Evolutionary conservation across 1,139 yeast species (phyloP), one percentile per base, ranked within the genome.

Genomic region (Yamadazyma taylorii): DNA sequence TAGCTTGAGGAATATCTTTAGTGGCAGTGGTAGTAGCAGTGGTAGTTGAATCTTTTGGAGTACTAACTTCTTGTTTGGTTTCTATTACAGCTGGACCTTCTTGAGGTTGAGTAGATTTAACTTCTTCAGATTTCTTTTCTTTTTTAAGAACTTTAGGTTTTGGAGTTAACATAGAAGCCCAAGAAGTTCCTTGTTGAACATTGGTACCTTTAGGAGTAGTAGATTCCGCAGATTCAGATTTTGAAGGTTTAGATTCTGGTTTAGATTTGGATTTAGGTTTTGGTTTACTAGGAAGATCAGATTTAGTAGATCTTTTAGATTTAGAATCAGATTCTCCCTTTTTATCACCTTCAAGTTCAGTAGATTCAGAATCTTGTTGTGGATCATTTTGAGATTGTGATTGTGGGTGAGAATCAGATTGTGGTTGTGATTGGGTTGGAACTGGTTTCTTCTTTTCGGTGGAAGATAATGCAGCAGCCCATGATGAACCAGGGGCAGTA

Each of bases 121-220:
- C 40, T 27, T 27, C 30, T 16, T 33, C 42, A 34, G 35, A 37
- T 27, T 39, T 38, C 47, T 39, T 40, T 30, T 40, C 40, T 39
- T 48, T 41, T 30, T 40, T 51, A 25, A 59, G 47, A 24, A 43
- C 34, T 47, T 56, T 67, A 43, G 71, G 66, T 52, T 75, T 73
- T 44, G 84, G 80, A 37, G 82, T 73, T 48, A 78, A 76, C 42
- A 78, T 78, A 22, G 81, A 69, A 24, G 81, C 83, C 84, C 83
- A 78, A 4, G 81, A 66, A 27, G 46, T 37, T 12, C 38, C 40
- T 32, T 40, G 42, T 24, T 35, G 33, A 14, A 35, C 46, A 10
- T 15, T 22, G 8, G 41, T 29, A 15, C 68, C 61, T 46, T 63
- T 36, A 19, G 21, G 8, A 19, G 21, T 25, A 17, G 28, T 30